phyloP scores from a whole-genome alignment of 345 rosid genomes.

The Raphanus raphanistrum region DNA sequence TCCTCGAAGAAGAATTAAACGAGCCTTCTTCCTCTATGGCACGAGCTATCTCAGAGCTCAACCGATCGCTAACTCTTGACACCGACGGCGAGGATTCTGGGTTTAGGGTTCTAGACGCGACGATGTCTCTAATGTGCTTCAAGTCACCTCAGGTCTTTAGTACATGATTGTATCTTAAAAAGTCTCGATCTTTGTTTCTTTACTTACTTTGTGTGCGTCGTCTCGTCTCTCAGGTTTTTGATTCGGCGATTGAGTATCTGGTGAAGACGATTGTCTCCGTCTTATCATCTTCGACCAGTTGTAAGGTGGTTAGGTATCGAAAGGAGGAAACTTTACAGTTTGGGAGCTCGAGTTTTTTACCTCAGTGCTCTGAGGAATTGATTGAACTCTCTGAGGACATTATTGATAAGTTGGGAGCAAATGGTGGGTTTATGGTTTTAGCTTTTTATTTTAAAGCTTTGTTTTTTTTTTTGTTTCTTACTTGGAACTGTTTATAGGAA shows the following conservation, averaged over 20 bases:
- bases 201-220: not conserved
- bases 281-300: slow-evolving; percentile 55
- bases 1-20: slow-evolving; percentile 15
- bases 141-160: slow-evolving; percentile 58
- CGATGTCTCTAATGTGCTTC: slow-evolving; percentile 71
- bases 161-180: not conserved
- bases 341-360: slow-evolving; percentile 54
- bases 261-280: slow-evolving; percentile 57
- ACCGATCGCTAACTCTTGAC: slow-evolving; percentile 54
- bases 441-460: not conserved
- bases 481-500: slow-evolving; percentile 41
- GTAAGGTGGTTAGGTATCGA: slow-evolving; percentile 39
- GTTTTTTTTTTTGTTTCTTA: not conserved
- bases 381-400: slow-evolving; percentile 44
- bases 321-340: slow-evolving; percentile 49
- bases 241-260: slow-evolving; percentile 51
- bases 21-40: slow-evolving; percentile 38
- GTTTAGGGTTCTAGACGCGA: slow-evolving; percentile 60
- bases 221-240: slow-evolving; percentile 52
- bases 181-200: not conserved
- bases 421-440: slow-evolving; percentile 41
- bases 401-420: slow-evolving; percentile 44
- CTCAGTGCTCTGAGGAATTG: slow-evolving; percentile 46
- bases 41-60: slow-evolving; percentile 54
- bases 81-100: slow-evolving; percentile 35